Evolutionary conservation across 345 rosid species (phyloP), one percentile per base, ranked within the genome.

Genomic region (Aquilaria yunnanensis): DNA sequence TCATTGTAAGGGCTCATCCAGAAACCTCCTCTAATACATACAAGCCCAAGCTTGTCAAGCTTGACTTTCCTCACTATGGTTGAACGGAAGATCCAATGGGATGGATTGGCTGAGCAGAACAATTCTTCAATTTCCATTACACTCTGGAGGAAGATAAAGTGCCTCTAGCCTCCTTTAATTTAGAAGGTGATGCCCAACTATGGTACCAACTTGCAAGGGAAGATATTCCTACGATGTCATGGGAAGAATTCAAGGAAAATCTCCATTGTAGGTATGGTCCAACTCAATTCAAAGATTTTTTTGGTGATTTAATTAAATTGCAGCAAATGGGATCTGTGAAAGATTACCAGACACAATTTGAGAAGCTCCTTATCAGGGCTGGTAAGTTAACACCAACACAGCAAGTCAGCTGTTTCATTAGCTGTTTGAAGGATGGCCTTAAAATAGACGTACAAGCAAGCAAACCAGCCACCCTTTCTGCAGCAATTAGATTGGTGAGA

Each of bases 121-220:
- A 33, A 57, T 57, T 56, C 7, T 56, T 65, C 57, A n/a, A 23
- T 48, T 47, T 0, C 54, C 47, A 37, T 4, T 45, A 23, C 5
- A 67, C 59, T 0, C 52, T 11, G 4, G 14, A 59, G 11, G 43
- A 51, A 6, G 64, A 58, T 6, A 3, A 5, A n/a, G 58, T 67
- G 1, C 12, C 57, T 0, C 3, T 57, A 0, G 59, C 64, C 31
- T 67, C 16, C 14, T 67, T 51, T 12, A 50, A 67, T 31, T 10
- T 59, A 5, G 59, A 67, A 32, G 57, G 47, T 0, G 65, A 62
- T 13, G 57, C 65, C 9, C 14, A 62, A 33, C 4, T 52, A 2
- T 23, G 54, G 60, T 64, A 4, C 31, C 59, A 64, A 23, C 11
- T 64, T 0, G 0, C 46, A 3, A 54, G 46, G 10, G 31, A 63